A percentile compares a stretch with the other conserved stretches of the same genome.
These are phyloP conservation scores for Lodderomyces margitis DNA, from an alignment of 1,139 yeast species.

Conservation along the genomic window DNA sequence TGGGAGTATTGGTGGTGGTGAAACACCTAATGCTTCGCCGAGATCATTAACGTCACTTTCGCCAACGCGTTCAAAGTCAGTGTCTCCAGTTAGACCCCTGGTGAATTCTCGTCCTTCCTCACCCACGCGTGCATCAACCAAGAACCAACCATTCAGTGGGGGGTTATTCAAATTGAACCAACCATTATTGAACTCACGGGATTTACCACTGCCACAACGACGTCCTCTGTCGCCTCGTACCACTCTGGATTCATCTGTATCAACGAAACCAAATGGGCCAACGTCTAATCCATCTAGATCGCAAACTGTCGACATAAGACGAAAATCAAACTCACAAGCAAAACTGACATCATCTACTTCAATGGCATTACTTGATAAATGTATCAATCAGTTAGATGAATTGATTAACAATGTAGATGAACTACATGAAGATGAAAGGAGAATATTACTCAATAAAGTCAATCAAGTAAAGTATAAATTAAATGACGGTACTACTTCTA, in stretches of 20 bases:
- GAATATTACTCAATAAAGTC: constrained; percentile 13
- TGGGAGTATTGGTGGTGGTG: neutral
- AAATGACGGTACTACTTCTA: constrained; percentile 4
- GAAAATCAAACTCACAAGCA: too few species aligned
- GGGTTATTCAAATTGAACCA: constrained; percentile 1
- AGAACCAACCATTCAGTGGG: neutral
- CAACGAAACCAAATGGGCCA: constrained; percentile 7
- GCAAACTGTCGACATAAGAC: too few species aligned
- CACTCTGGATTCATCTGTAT: constrained; percentile 3
- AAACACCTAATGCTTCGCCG: neutral
- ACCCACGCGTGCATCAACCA: neutral
- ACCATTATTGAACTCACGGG: constrained; percentile 4
- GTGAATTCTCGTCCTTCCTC: neutral
- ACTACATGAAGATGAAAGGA: constrained; percentile 15
- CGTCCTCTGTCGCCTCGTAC: constrained; percentile 3
- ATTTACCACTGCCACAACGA: constrained; percentile 4
- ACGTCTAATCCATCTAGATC: neutral
- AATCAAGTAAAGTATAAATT: constrained; percentile 13
- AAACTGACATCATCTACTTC: too few species aligned
- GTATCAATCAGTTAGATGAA: neutral
- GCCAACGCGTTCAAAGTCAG: constrained; percentile 10
- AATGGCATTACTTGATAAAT: neutral
- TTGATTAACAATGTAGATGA: neutral
- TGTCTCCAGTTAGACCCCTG: constrained; percentile 4
- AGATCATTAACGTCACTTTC: constrained; percentile 5